phyloP scores from a whole-genome alignment of 495 filamentous ascomycete genomes.

The Xylaria palmicola region DNA sequence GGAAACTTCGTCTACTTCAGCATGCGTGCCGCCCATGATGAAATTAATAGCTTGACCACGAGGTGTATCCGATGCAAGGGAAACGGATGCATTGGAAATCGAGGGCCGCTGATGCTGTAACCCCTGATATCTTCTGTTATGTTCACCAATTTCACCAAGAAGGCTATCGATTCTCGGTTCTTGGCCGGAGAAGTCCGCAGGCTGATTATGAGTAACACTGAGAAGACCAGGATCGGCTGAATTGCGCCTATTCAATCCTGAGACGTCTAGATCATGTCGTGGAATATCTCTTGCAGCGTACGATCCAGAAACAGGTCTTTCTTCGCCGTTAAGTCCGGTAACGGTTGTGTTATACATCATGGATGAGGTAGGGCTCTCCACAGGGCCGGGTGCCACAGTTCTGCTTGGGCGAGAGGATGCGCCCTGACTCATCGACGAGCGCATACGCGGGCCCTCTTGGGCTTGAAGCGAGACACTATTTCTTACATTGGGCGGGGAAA shows the following conservation, averaged over 20 bases:
- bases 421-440: conserved; percentile 17
- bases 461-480: conserved; percentile 19
- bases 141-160: no score
- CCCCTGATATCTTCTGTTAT: no score
- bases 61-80: conserved; percentile 16
- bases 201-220: conserved; percentile 17
- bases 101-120: conserved; percentile 22
- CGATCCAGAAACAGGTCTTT: background rate
- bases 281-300: background rate
- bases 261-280: background rate
- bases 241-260: conserved; percentile 21
- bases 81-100: conserved; percentile 17
- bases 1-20: conserved; percentile 19
- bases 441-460: conserved; percentile 8
- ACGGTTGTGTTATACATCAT: background rate
- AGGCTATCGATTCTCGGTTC: conserved; percentile 18
- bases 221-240: conserved; percentile 23
- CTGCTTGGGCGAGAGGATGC: conserved; percentile 6
- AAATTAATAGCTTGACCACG: conserved; percentile 16
- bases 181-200: conserved; percentile 16
- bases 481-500: conserved; percentile 23
- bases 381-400: conserved; percentile 23
- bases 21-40: conserved; percentile 3
- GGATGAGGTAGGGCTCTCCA: background rate
- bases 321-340: background rate